Conservation (phyloP, 139 green algal species). For the Gonium pectorale region DNA sequence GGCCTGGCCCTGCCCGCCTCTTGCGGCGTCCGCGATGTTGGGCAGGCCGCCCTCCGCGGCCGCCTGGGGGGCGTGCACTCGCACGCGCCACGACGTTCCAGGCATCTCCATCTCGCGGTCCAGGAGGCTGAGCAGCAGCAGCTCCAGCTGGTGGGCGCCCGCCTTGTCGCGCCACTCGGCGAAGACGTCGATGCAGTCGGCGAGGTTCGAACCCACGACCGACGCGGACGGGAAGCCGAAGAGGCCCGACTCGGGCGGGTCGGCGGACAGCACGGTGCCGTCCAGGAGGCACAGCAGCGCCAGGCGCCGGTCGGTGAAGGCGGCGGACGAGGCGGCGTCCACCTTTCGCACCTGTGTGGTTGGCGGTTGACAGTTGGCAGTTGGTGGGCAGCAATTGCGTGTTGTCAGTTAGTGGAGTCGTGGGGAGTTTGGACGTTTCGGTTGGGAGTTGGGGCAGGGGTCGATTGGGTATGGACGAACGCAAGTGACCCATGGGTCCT, state of each 20-base stretch:
- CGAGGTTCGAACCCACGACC: constrained; percentile 20
- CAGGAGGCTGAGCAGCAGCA: constrained; percentile 50
- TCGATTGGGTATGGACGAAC: no score
- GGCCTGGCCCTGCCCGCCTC: not conserved
- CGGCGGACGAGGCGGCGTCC: not conserved
- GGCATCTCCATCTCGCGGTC: constrained; percentile 45
- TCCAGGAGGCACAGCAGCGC: not conserved
- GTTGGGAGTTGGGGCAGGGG: no score
- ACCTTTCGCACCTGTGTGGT: constrained; percentile 7
- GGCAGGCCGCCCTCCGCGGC: not conserved
- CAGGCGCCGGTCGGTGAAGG: not conserved
- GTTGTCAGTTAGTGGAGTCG: no score
- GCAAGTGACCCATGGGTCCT: not conserved
- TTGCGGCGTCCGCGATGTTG: constrained; percentile 23
- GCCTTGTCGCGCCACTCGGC: constrained; percentile 31
- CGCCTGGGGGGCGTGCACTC: not conserved
- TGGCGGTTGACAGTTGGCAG: not conserved
- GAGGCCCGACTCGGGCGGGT: not conserved
- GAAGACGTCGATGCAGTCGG: constrained; percentile 45
- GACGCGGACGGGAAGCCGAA: constrained; percentile 2
- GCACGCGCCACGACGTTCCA: constrained; percentile 30
- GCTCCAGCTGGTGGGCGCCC: constrained; percentile 30
- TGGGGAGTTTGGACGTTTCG: no score
- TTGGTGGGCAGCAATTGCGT: not conserved
- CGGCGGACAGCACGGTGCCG: constrained; percentile 1